Evolutionary conservation across 2,329 filamentous ascomycete species (phyloP), one percentile per base, ranked within the genome.

Genomic region (Pseudomassariella vexata): DNA sequence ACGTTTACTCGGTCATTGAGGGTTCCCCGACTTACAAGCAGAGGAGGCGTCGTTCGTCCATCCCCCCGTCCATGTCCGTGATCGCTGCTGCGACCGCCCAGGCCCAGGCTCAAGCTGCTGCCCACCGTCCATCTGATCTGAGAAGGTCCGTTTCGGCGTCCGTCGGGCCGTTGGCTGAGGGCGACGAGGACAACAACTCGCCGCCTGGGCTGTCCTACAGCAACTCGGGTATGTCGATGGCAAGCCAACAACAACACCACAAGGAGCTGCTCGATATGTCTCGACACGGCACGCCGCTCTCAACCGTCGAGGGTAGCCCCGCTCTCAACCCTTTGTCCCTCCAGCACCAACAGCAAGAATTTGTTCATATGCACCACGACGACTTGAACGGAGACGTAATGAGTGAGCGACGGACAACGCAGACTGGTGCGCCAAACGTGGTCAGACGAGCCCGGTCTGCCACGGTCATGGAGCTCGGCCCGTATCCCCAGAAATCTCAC

Each of bases 11-110:
- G 29, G 89, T 95, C 30, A 92, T 96, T 54, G 92, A 98, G 66
- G 92, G 92, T 29, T 98, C 92, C 18, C 92, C 92, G 9, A 96
- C 92, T 22, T 98, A 98, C 68, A 98, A 98, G 75, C 92, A 96
- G 69, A 79, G 92, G 49, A 78, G 92, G 58, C 80, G 92, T 46
- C 84, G 92, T 41, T 95, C 92, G 21, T 96, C 90, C 24, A 87
- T 96, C 41, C 88, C 90, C 16, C 82, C 85, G 9, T 78, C 82
- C 45, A 77, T 88, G 56, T 71, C 74, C 36, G 75, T 74, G 26
- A 79, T 83, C 39, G 76, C 81, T 41, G 77, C 77, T 30, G 75
- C 82, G n/a, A 71, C 76, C 17, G 67, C 70, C 35, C 70, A 67
- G 34, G 60, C 64, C 11, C 70, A 67, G 34, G 60, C 64, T 11